Percentiles rank a stretch among this genome's conserved stretches.
Evolutionary conservation across 768 basidiomycete species (phyloP).

Genomic region (Lentinula sp.): DNA sequence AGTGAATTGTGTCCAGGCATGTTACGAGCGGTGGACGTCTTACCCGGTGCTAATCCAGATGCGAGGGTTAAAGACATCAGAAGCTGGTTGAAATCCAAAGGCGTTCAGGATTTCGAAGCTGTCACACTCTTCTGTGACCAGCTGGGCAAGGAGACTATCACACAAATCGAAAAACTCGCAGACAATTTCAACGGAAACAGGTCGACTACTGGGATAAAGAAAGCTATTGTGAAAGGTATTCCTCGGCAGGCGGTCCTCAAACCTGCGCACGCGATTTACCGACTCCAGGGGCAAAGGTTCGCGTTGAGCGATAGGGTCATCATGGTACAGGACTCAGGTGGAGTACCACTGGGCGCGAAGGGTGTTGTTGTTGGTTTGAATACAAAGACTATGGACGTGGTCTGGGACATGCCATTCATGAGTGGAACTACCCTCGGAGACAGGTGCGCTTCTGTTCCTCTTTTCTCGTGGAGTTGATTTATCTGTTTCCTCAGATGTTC

Average conservation of each 20-base stretch:
- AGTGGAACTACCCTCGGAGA: conserved; percentile 83
- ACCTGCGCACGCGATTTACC: conserved; percentile 83
- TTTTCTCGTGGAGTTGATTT: neutral
- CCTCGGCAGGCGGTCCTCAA: conserved; percentile 92
- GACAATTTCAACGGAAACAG: conserved; percentile 61
- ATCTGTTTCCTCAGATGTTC: conserved; percentile 60
- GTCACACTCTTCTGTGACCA: conserved; percentile 92
- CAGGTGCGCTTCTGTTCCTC: conserved; percentile 41
- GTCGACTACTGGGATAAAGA: conserved; percentile 66
- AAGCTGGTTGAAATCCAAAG: conserved; percentile 80
- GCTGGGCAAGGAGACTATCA: conserved; percentile 79
- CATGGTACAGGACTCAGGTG: conserved; percentile 93
- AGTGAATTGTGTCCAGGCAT: conserved; percentile 51
- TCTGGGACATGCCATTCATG: conserved; percentile 97
- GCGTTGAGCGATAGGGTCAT: conserved; percentile 88
- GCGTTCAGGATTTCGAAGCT: conserved; percentile 86
- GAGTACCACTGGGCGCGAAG: conserved; percentile 85
- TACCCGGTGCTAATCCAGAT: conserved; percentile 55
- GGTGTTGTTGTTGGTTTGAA: conserved; percentile 92
- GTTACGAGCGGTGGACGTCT: conserved; percentile 56
- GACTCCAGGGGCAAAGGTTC: conserved; percentile 86
- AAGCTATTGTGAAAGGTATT: conserved; percentile 88
- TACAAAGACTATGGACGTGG: conserved; percentile 83
- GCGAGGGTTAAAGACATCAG: conserved; percentile 71
- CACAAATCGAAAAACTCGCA: conserved; percentile 71